Conservation (phyloP, 1,139 yeast genomes). For the Hansenula lynferdii region DNA sequence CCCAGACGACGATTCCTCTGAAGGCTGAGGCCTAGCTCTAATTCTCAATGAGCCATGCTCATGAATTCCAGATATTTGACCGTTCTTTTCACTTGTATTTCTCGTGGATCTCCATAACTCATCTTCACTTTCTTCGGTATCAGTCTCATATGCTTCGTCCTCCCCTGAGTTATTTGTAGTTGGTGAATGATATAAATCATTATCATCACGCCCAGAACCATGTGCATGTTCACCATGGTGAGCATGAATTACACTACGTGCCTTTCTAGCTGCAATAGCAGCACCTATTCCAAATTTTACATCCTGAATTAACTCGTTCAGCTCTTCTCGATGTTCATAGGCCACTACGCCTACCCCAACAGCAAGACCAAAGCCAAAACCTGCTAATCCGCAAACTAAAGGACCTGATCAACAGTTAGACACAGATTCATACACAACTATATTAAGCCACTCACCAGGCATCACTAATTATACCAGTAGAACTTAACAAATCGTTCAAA, state of each 20-base stretch:
- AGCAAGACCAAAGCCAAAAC: slow-evolving; percentile 6
- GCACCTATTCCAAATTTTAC: not conserved
- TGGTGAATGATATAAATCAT: slow-evolving; percentile 5
- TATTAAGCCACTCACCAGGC: too few relatives aligned
- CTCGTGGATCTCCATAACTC: not conserved
- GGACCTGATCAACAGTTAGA: not conserved
- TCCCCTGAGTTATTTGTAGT: not conserved
- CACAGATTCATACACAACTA: not conserved
- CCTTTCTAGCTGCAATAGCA: not conserved
- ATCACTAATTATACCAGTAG: too few relatives aligned
- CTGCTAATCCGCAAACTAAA: slow-evolving; percentile 1
- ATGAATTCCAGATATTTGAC: slow-evolving; percentile 2
- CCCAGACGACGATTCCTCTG: not conserved
- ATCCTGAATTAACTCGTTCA: slow-evolving; percentile 4
- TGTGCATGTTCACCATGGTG: not conserved
- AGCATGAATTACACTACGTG: not conserved
- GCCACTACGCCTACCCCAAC: slow-evolving; percentile 6
- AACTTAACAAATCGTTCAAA: too few relatives aligned
- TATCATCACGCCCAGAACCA: slow-evolving; percentile 6
- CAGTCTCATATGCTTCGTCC: not conserved
- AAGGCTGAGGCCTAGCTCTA: too few relatives aligned
- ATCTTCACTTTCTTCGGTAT: not conserved
- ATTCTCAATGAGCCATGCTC: too few relatives aligned
- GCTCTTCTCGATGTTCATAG: slow-evolving; percentile 6
- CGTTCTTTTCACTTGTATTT: not conserved